Conservation (phyloP, 2,329 filamentous ascomycete species). For the Alternaria arbusti region DNA sequence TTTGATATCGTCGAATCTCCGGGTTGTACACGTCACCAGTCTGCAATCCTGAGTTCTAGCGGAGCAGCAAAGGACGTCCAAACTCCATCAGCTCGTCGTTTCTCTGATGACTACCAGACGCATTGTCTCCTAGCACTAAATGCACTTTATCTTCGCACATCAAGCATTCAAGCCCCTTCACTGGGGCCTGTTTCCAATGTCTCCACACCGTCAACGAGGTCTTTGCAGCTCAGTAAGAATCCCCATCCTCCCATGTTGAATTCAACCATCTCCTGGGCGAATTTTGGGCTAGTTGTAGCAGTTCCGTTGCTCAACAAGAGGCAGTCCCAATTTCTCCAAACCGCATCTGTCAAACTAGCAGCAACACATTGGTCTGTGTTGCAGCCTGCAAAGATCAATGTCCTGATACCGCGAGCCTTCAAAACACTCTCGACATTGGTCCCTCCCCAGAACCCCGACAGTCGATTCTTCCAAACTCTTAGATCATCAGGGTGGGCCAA, state of each 20-base stretch:
- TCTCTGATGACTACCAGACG: accelerated
- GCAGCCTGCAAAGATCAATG: not conserved
- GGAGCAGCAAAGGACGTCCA: not conserved
- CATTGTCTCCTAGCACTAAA: not conserved
- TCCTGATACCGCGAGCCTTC: not conserved
- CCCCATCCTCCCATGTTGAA: not conserved
- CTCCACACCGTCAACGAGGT: not conserved
- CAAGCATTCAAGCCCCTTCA: not conserved
- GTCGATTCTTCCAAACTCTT: not conserved
- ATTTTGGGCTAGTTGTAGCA: not conserved
- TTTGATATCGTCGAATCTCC: accelerated
- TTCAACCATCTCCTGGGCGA: not conserved
- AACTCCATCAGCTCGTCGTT: not conserved
- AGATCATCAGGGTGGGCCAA: not conserved
- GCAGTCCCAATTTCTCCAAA: not conserved
- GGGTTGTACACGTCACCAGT: not conserved
- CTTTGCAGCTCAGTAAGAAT: not conserved
- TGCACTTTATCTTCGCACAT: not conserved
- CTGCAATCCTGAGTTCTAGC: not conserved
- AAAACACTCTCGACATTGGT: not conserved
- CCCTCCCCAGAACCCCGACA: not conserved
- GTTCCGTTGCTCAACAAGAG: not conserved
- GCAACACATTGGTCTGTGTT: not conserved
- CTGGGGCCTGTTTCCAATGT: not conserved
- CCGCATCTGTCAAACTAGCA: not conserved